Evolutionary conservation across 169 alveolate genomes (phyloP).

Genomic region (Plasmodium billcollinsi): DNA sequence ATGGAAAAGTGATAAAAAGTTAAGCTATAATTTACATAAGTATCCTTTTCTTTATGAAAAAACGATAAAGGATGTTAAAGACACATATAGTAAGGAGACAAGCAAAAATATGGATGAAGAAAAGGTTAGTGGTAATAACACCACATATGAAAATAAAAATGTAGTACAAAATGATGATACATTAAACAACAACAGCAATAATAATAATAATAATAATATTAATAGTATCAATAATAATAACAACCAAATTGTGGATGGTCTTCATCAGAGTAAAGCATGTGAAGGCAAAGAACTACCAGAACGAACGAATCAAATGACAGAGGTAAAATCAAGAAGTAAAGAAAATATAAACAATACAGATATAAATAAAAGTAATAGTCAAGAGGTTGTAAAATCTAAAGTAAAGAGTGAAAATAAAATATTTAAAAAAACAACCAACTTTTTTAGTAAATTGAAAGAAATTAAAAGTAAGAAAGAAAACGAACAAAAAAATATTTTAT

Average conservation of each 20-base stretch:
- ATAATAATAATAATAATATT: not conserved
- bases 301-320: too few relatives aligned
- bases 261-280: too few relatives aligned
- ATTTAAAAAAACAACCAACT: conserved; percentile 1
- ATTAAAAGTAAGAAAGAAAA: not conserved
- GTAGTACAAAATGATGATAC: not conserved
- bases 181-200: not conserved
- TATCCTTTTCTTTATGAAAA: conserved; percentile 67
- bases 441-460: not conserved
- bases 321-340: not conserved
- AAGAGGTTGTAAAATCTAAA: not conserved
- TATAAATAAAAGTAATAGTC: not conserved
- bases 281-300: too few relatives aligned
- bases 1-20: conserved; percentile 47
- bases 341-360: not conserved
- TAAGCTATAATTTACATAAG: conserved; percentile 18
- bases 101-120: conserved; percentile 4
- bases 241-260: not conserved
- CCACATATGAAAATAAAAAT: too few relatives aligned
- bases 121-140: not conserved
- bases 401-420: not conserved
- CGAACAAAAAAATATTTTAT: not conserved
- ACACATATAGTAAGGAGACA: not conserved
- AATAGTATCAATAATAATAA: not conserved
- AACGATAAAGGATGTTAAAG: conserved; percentile 27